Evolutionary conservation across 2,329 filamentous ascomycete genomes (phyloP).

Genomic region (Fusarium armeniacum): DNA sequence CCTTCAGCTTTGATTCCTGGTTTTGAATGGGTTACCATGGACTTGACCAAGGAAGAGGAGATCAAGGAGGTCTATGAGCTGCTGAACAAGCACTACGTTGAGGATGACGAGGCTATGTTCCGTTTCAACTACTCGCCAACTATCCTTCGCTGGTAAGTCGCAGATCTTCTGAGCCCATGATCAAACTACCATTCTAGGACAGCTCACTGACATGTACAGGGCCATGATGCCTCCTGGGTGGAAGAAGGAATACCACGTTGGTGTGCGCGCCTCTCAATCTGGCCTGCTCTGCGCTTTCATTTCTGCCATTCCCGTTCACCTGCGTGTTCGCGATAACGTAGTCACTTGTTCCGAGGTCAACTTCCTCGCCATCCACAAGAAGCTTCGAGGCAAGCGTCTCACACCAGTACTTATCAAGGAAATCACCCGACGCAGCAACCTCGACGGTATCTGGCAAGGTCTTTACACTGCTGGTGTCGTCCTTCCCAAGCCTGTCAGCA

Average conservation of each 20-base stretch:
- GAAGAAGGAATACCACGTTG: constrained; percentile 94
- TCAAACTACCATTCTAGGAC: neutral
- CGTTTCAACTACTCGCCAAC: constrained; percentile 94
- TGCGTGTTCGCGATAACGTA: constrained; percentile 82
- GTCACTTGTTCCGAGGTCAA: constrained; percentile 93
- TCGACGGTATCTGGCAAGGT: constrained; percentile 89
- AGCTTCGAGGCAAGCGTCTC: constrained; percentile 91
- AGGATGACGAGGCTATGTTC: constrained; percentile 97
- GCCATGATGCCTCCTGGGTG: constrained; percentile 95
- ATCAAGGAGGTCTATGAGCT: constrained; percentile 93
- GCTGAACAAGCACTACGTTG: constrained; percentile 93
- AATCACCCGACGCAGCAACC: constrained; percentile 91
- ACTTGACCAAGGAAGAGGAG: constrained; percentile 82
- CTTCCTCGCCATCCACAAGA: constrained; percentile 98
- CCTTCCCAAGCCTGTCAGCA: constrained; percentile 90
- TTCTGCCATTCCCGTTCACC: constrained; percentile 87
- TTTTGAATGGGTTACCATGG: constrained; percentile 95
- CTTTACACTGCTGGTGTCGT: constrained; percentile 96
- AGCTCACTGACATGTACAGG: constrained; percentile 64
- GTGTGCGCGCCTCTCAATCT: constrained; percentile 86
- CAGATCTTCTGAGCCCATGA: neutral
- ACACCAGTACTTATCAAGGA: constrained; percentile 97
- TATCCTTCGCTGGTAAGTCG: constrained; percentile 85
- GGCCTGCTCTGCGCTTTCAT: constrained; percentile 95
- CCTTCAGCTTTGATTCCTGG: constrained; percentile 81